phyloP scores from a whole-genome alignment of 345 rosid species.

The Acer negundo region DNA sequence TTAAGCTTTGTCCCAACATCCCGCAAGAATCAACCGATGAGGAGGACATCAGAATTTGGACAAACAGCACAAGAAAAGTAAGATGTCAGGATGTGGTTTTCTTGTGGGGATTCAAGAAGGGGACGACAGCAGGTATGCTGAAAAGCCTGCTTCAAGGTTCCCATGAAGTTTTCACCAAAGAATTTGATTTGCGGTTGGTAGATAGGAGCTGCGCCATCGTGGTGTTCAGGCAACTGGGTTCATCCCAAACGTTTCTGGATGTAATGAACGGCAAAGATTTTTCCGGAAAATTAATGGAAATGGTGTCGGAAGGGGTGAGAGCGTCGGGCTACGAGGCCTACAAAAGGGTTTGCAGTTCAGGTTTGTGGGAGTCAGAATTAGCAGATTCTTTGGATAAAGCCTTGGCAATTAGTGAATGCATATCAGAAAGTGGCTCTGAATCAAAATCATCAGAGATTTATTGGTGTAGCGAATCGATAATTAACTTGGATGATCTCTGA shows the following conservation, averaged over 20 bases:
- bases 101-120: slow-evolving; percentile 67
- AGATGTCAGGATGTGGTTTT: slow-evolving; percentile 68
- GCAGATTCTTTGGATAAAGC: slow-evolving; percentile 66
- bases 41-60: slow-evolving; percentile 62
- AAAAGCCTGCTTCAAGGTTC: slow-evolving; percentile 62
- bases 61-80: slow-evolving; percentile 51
- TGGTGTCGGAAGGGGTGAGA: slow-evolving; percentile 71
- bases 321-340: slow-evolving; percentile 60
- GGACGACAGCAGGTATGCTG: slow-evolving; percentile 55
- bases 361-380: slow-evolving; percentile 65
- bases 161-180: slow-evolving; percentile 44
- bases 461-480: slow-evolving; percentile 54
- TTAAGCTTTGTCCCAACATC: slow-evolving; percentile 29
- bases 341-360: slow-evolving; percentile 60
- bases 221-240: slow-evolving; percentile 60
- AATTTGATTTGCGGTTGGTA: slow-evolving; percentile 58
- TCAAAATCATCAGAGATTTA: slow-evolving; percentile 43
- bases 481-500: slow-evolving; percentile 75
- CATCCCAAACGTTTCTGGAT: slow-evolving; percentile 45
- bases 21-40: slow-evolving; percentile 35
- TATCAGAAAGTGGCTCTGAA: slow-evolving; percentile 28
- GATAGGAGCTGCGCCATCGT: slow-evolving; percentile 78
- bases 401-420: slow-evolving; percentile 29
- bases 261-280: slow-evolving; percentile 45
- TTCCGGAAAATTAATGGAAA: slow-evolving; percentile 51